Conservation (phyloP, 2,329 filamentous ascomycete genomes). For the Blastomyces parvus region DNA sequence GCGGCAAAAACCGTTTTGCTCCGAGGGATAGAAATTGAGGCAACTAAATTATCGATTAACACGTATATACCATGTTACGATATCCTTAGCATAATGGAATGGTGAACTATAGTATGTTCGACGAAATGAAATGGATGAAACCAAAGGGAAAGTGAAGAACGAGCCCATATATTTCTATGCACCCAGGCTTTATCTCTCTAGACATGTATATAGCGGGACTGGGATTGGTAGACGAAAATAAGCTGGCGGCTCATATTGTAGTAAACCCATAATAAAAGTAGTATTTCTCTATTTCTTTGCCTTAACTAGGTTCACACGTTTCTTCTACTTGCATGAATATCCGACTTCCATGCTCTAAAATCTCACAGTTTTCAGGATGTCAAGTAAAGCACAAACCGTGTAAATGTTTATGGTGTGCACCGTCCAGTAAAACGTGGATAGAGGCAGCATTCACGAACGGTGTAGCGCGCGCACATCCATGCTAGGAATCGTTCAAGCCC, state of each 20-base stretch:
- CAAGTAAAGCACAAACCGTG: neutral
- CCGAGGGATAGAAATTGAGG: too few relatives aligned
- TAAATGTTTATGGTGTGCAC: conserved; percentile 33
- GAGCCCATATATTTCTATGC: neutral
- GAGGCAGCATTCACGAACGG: conserved; percentile 49
- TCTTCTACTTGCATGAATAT: neutral
- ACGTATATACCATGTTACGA: neutral
- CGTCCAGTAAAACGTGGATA: conserved; percentile 45
- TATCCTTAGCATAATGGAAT: neutral
- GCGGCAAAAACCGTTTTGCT: neutral
- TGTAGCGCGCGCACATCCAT: conserved; percentile 58
- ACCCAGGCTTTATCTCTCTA: neutral
- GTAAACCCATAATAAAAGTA: neutral
- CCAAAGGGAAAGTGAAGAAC: neutral
- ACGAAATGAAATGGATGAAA: neutral
- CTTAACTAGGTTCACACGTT: too few relatives aligned
- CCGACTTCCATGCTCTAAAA: neutral
- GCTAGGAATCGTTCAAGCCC: conserved; percentile 74
- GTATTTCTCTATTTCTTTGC: neutral
- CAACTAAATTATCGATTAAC: neutral
- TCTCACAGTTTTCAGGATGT: neutral
- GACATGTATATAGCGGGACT: neutral
- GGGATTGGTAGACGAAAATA: neutral
- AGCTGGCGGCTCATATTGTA: neutral
- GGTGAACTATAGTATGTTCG: neutral